phyloP scores from a whole-genome alignment of 176 grass and related monocot genomes.

The Eragrostis nindensis region DNA sequence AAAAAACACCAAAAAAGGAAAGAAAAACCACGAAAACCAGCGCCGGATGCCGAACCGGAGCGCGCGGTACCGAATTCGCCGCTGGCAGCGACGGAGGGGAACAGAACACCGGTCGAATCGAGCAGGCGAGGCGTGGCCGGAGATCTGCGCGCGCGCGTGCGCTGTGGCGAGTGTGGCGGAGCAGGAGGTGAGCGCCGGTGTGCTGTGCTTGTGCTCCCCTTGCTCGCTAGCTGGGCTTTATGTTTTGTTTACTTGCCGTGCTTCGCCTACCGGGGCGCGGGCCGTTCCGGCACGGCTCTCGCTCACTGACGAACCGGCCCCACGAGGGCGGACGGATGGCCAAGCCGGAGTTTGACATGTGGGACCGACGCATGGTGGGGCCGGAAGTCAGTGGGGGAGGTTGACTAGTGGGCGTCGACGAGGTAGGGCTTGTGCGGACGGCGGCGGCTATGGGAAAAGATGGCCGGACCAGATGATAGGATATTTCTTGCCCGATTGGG shows the following conservation, averaged over 20 bases:
- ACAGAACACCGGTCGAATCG: background rate
- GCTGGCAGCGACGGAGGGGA: background rate
- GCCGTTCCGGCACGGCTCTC: background rate
- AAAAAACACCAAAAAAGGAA: background rate
- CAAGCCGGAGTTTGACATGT: background rate
- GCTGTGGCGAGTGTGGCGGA: conserved; percentile 14
- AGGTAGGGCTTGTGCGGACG: background rate
- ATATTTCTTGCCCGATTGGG: conserved; percentile 29
- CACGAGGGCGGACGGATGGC: background rate
- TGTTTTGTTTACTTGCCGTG: conserved; percentile 37
- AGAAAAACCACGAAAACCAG: background rate
- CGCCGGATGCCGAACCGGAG: background rate
- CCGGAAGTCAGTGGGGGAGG: background rate
- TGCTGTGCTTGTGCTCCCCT: conserved; percentile 20
- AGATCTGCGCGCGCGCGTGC: conserved; percentile 15
- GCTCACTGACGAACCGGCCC: background rate
- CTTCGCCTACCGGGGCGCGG: background rate
- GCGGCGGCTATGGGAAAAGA: conserved; percentile 44
- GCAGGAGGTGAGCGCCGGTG: background rate
- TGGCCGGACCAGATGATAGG: conserved; percentile 21
- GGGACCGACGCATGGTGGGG: rapidly evolving
- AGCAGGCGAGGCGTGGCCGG: background rate
- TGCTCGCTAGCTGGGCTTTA: conserved; percentile 32
- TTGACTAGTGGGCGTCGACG: background rate
- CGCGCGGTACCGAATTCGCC: conserved; percentile 23